A percentile compares a stretch with the other conserved stretches of the same genome.
Conservation (phyloP, 306 rosid genomes). For the Sechiopsis laciniata region DNA sequence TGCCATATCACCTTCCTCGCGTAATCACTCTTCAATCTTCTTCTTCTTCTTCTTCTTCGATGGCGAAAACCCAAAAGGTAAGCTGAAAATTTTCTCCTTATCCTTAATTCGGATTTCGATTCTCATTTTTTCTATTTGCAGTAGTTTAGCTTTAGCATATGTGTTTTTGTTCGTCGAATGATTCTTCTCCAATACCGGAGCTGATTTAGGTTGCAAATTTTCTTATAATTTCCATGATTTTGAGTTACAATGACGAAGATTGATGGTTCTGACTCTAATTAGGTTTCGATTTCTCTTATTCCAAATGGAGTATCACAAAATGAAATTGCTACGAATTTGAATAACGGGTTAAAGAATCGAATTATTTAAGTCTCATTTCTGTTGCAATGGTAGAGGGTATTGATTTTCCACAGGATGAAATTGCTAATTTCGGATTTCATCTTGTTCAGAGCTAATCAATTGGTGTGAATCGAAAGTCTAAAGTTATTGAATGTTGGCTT, state of each 20-base stretch:
- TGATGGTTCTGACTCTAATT: neutral
- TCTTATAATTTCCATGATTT: neutral
- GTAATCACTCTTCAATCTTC: too few relatives aligned
- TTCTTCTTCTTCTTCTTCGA: too few relatives aligned
- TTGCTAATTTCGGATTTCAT: neutral
- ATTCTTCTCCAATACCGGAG: neutral
- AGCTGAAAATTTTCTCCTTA: neutral
- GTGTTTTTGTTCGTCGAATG: neutral
- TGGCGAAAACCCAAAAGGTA: neutral
- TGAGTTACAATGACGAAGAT: neutral
- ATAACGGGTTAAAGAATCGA: neutral
- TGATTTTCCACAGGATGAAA: neutral
- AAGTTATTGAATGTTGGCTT: conserved; percentile 41
- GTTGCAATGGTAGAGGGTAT: neutral
- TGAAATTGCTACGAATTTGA: neutral
- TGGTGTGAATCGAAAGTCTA: too few relatives aligned
- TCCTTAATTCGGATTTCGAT: neutral
- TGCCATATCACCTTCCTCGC: too few relatives aligned
- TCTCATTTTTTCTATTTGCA: neutral
- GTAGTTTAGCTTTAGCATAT: neutral
- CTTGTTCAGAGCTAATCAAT: neutral
- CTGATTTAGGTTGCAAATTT: neutral
- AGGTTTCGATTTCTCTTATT: neutral
- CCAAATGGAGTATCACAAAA: neutral
- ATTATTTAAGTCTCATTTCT: neutral